Evolutionary conservation across 2,329 filamentous ascomycete genomes (phyloP), one percentile per base, ranked within the genome.

Genomic region (Aulographum hederae): DNA sequence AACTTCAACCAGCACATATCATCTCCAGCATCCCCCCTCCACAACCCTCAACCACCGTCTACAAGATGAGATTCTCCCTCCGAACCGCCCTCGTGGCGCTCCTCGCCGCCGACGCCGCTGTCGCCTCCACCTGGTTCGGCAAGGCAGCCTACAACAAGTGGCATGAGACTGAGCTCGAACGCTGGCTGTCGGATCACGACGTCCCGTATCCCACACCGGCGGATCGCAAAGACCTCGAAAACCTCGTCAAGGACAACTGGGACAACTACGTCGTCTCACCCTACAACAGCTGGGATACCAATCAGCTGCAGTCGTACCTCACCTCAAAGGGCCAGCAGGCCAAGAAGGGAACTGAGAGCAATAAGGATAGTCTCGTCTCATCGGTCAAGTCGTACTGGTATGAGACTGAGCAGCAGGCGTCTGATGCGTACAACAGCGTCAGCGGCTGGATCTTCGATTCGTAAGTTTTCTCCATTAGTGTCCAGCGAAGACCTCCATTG

Each of bases 121-220:
- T 71, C 39, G 80, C 74, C 41, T 84, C 75, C 59, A 78, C 60
- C 54, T 94, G 84, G 84, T 84, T 92, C 51, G 71, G 69, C 50
- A 89, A 25, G 42, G 30, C 48, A 93, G 86, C 77, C 12, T 95
- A 95, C 66, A 94, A 95, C 61, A 94, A 89, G 54, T 98, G 89
- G 89, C 86, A 95, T 47, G 77, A 95, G 63, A 92, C 81, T 15
- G 89, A 98, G 65, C 72, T 98, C 18, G 86, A 98, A 61, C 73
- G 85, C 47, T 98, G 89, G 89, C 73, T 98, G 31, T 79, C 79
- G 18, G 89, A 98, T 51, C 69, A 95, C 58, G 72, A 85, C 52
- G 66, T 98, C 35, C 82, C 86, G 6, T 84, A 94, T 53, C 84
- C 89, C n/a, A 75, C 72, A 8, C 73, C 85, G 8, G 73, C 86